Evolutionary conservation across 2,329 filamentous ascomycete genomes (phyloP).

Genomic region (Alternaria hordeiaustralica): DNA sequence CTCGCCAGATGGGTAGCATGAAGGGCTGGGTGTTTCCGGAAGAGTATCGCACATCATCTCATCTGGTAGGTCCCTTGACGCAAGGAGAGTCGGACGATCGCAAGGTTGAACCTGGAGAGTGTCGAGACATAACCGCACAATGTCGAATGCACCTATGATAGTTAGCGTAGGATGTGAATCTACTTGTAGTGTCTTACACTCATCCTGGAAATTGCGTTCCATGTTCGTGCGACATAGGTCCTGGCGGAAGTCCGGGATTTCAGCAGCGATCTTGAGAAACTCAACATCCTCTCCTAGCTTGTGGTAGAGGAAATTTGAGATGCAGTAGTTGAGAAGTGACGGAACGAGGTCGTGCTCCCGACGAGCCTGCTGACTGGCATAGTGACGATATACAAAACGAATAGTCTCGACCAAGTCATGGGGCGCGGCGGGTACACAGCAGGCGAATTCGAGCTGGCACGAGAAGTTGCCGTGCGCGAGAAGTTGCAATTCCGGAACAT

Average conservation of each 20-base stretch:
- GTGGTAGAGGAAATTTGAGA: slow-evolving; percentile 49
- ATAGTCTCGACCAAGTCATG: slow-evolving; percentile 51
- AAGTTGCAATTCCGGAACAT: slow-evolving; percentile 48
- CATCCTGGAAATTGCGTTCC: slow-evolving; percentile 49
- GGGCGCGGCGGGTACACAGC: slow-evolving; percentile 47
- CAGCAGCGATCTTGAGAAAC: slow-evolving; percentile 47
- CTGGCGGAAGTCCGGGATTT: slow-evolving; percentile 49
- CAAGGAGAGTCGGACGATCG: slow-evolving; percentile 6
- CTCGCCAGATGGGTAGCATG: not conserved
- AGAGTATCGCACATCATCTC: slow-evolving; percentile 11
- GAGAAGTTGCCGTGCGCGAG: slow-evolving; percentile 50
- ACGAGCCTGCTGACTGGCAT: slow-evolving; percentile 27
- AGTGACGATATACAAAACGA: slow-evolving; percentile 42
- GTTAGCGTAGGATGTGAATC: slow-evolving; percentile 1
- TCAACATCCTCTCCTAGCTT: slow-evolving; percentile 41
- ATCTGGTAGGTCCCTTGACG: slow-evolving; percentile 15
- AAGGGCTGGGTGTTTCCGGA: not conserved
- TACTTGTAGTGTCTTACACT: slow-evolving; percentile 41
- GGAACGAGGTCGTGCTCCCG: slow-evolving; percentile 43
- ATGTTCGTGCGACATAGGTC: slow-evolving; percentile 50
- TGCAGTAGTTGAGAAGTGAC: slow-evolving; percentile 53
- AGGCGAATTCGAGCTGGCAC: slow-evolving; percentile 48
- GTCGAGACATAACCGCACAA: slow-evolving; percentile 19
- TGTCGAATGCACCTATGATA: slow-evolving; percentile 18
- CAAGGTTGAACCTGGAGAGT: slow-evolving; percentile 7